These are phyloP conservation scores for Aegilops bicornis DNA, from an alignment of 176 grass and related monocot genomes.

Conservation along the genomic window DNA sequence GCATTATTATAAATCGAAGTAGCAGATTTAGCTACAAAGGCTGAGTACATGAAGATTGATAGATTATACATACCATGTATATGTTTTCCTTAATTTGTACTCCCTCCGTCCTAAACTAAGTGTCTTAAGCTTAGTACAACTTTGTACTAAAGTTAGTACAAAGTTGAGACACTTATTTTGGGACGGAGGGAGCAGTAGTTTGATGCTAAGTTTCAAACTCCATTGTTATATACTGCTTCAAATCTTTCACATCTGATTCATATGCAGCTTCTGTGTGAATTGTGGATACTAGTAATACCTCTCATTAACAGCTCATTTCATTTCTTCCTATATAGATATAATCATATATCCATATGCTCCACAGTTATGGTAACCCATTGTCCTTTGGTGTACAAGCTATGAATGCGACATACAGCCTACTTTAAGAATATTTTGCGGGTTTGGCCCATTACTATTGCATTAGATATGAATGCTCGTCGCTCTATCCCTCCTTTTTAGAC, in stretches of 20 bases:
- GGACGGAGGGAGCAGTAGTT: not conserved
- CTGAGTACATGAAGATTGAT: not conserved
- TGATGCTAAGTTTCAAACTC: not conserved
- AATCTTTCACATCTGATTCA: not conserved
- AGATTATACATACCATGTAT: not conserved
- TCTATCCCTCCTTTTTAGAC: not conserved
- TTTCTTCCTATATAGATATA: slow-evolving; percentile 2
- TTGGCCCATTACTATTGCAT: slow-evolving; percentile 22
- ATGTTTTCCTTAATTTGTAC: not conserved
- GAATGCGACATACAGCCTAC: slow-evolving; percentile 33
- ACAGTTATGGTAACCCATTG: not conserved
- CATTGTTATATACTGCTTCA: not conserved
- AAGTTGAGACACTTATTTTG: too few species aligned
- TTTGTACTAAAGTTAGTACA: too few species aligned
- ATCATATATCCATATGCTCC: not conserved
- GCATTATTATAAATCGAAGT: not conserved
- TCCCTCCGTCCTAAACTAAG: too few species aligned
- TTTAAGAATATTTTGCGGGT: slow-evolving; percentile 8
- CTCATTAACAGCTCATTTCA: not conserved
- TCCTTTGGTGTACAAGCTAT: not conserved
- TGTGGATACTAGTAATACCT: not conserved
- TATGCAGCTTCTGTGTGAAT: not conserved
- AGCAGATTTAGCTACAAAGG: not conserved
- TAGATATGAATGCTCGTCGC: not conserved
- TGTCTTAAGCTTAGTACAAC: too few species aligned